These are phyloP conservation scores for Torulaspora globosa DNA, from an alignment of 1,139 yeast species.

Conservation along the genomic window DNA sequence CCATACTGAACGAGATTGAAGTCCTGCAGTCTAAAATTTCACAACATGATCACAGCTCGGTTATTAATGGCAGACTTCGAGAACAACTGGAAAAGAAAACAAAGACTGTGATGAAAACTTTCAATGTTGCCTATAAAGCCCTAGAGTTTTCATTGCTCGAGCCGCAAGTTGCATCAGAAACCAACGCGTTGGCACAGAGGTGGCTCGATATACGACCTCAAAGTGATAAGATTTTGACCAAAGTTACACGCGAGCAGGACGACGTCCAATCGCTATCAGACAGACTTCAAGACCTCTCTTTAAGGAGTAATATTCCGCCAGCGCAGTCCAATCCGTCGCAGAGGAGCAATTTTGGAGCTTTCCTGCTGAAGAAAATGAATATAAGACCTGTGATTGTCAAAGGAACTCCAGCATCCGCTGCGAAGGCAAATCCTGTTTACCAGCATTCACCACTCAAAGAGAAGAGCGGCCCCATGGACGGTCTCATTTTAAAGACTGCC, in stretches of 20 bases:
- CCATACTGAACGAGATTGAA: slow-evolving; percentile 36
- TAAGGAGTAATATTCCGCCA: slow-evolving; percentile 11
- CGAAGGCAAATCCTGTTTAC: slow-evolving; percentile 31
- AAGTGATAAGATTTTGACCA: slow-evolving; percentile 27
- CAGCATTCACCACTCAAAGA: slow-evolving; percentile 7
- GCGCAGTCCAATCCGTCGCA: slow-evolving; percentile 8
- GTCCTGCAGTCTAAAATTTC: slow-evolving; percentile 29
- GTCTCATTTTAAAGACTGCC: slow-evolving; percentile 9
- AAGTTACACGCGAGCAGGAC: slow-evolving; percentile 15
- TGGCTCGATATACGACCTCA: slow-evolving; percentile 37
- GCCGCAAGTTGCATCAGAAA: slow-evolving; percentile 32
- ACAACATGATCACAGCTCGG: slow-evolving; percentile 10
- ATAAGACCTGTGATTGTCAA: slow-evolving; percentile 41
- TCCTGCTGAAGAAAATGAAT: slow-evolving; percentile 39
- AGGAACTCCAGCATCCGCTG: slow-evolving; percentile 38
- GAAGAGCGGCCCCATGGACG: slow-evolving; percentile 5
- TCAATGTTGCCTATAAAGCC: slow-evolving; percentile 41
- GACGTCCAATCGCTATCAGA: slow-evolving; percentile 8
- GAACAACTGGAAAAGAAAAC: slow-evolving; percentile 31
- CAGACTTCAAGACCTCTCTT: slow-evolving; percentile 8
- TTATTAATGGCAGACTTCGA: slow-evolving; percentile 19
- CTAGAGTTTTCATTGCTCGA: slow-evolving; percentile 39
- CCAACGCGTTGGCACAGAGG: slow-evolving; percentile 35
- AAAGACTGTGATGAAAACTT: slow-evolving; percentile 37
- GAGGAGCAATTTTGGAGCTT: slow-evolving; percentile 35